phyloP scores from a whole-genome alignment of 106 monocot species.

The Acanthochlamys bracteata region DNA sequence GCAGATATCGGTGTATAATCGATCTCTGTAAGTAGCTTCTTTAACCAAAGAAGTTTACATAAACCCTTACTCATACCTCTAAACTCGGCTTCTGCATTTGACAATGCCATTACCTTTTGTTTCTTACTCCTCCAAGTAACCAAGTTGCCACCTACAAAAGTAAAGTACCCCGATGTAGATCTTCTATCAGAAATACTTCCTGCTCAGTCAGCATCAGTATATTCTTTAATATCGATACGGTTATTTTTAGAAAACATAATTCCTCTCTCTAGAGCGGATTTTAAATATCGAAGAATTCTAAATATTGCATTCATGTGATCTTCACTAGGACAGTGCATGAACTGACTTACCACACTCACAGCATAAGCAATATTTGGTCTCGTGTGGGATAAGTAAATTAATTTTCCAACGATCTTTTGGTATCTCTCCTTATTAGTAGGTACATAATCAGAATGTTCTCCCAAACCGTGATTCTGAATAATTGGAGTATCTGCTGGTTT shows the following conservation, averaged over 20 bases:
- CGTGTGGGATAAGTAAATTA: constrained; percentile 1
- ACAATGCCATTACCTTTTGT: neutral
- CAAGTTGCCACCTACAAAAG: constrained; percentile 5
- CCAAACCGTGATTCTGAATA: neutral
- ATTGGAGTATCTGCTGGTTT: too few species aligned
- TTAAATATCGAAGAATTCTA: neutral
- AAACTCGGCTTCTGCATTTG: neutral
- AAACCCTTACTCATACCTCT: neutral
- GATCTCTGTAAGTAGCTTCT: too few species aligned
- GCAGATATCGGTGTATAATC: too few species aligned
- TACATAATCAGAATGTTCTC: neutral
- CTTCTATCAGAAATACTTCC: too few species aligned
- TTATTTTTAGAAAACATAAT: neutral
- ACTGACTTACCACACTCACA: neutral
- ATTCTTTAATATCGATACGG: neutral
- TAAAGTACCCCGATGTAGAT: too few species aligned
- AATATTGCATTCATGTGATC: neutral
- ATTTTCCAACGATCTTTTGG: neutral
- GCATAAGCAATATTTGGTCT: too few species aligned
- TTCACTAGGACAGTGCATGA: neutral
- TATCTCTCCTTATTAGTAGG: neutral
- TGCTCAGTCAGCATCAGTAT: constrained; percentile 1
- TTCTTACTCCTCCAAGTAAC: constrained; percentile 9
- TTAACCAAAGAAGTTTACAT: too few species aligned
- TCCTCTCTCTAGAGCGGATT: neutral